phyloP scores from a whole-genome alignment of 139 green algal genomes.

The Mychonastes homosphaera region DNA sequence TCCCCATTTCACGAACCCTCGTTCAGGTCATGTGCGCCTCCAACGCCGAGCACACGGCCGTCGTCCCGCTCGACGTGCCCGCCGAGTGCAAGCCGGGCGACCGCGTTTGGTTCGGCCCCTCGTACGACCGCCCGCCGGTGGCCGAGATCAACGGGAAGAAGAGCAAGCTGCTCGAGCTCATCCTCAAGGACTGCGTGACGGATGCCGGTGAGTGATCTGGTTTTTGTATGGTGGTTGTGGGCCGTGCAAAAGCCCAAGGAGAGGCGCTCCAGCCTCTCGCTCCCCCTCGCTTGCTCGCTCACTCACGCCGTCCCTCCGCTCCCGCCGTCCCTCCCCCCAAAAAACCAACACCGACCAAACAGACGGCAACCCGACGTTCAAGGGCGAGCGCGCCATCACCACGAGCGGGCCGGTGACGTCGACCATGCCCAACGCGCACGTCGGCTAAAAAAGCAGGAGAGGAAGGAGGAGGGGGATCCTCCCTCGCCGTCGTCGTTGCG shows the following conservation, averaged over 20 bases:
- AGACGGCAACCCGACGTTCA: slow-evolving; percentile 60
- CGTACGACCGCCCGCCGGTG: slow-evolving; percentile 35
- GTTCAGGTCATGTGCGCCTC: slow-evolving; percentile 72
- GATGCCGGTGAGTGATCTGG: slow-evolving; percentile 31
- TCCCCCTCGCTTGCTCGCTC: neutral
- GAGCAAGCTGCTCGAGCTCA: slow-evolving; percentile 79
- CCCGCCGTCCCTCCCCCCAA: neutral
- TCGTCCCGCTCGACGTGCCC: slow-evolving; percentile 75
- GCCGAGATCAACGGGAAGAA: slow-evolving; percentile 74
- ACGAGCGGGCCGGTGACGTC: slow-evolving; percentile 47
- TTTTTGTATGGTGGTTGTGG: neutral
- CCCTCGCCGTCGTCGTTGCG: no score
- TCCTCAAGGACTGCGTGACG: slow-evolving; percentile 62
- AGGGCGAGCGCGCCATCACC: slow-evolving; percentile 66
- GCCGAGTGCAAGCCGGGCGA: no score
- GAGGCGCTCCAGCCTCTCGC: neutral
- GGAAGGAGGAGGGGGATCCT: no score
- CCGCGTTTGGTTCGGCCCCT: no score
- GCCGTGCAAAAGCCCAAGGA: neutral
- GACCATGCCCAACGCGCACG: slow-evolving; percentile 38
- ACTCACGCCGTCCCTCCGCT: neutral
- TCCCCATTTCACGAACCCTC: no score
- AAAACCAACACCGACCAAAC: neutral
- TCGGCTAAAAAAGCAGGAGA: no score
- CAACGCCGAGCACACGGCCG: slow-evolving; percentile 58